A percentile compares a stretch with the other conserved stretches of the same genome.
Conservation (phyloP, 495 filamentous ascomycete species). For the Pseudomonodictys pantanalensis region DNA sequence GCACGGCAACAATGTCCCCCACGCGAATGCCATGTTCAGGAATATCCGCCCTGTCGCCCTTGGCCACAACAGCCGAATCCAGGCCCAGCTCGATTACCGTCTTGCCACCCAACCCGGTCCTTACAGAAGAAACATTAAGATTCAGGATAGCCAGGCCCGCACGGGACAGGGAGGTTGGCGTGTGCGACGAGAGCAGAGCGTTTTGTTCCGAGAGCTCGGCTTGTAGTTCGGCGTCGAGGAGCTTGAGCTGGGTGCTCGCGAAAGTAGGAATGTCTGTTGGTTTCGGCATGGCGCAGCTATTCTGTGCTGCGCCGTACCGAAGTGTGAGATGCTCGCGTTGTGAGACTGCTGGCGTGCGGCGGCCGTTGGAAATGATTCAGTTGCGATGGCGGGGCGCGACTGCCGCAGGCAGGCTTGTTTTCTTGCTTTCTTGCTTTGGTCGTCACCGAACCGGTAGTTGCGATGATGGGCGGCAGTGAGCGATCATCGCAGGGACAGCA, state of each 20-base stretch:
- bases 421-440: no score
- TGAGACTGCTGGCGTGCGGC: conserved; percentile 20
- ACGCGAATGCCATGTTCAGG: conserved; percentile 80
- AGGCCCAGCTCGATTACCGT: conserved; percentile 77
- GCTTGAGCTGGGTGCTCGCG: conserved; percentile 70
- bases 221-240: conserved; percentile 74
- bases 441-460: neutral
- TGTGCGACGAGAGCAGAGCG: conserved; percentile 64
- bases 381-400: neutral
- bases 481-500: conserved; percentile 19
- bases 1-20: conserved; percentile 83
- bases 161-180: conserved; percentile 72
- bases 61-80: conserved; percentile 60
- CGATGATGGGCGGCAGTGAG: conserved; percentile 5
- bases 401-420: conserved; percentile 4
- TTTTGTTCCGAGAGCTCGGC: conserved; percentile 74
- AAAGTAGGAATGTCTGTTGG: conserved; percentile 67
- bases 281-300: conserved; percentile 4
- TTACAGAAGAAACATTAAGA: conserved; percentile 67
- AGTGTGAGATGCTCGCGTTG: conserved; percentile 1
- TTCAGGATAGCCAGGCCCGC: conserved; percentile 87
- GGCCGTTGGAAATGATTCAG: neutral
- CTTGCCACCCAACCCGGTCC: conserved; percentile 88
- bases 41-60: conserved; percentile 46
- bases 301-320: no score